A percentile compares a stretch with the other conserved stretches of the same genome.
These are phyloP conservation scores for Lipomyces spencermartinsiae DNA, from an alignment of 805 yeast genomes.

Conservation along the genomic window DNA sequence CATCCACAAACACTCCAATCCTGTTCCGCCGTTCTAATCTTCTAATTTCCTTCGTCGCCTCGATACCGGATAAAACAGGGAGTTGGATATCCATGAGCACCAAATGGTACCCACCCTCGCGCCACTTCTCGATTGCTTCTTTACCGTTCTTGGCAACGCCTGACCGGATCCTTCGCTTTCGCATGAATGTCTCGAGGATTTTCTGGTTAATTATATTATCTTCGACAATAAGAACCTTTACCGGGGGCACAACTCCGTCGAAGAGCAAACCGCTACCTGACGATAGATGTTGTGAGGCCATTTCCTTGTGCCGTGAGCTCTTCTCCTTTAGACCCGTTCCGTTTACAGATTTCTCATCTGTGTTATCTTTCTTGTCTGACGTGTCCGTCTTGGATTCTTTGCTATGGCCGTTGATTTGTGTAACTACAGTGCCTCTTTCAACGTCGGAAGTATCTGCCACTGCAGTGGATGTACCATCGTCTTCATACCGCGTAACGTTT, in stretches of 20 bases:
- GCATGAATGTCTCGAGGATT: constrained; percentile 84
- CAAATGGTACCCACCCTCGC: constrained; percentile 90
- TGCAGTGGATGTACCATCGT: background rate
- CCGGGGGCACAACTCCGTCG: constrained; percentile 78
- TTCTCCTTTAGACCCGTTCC: constrained; percentile 12
- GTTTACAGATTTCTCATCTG: background rate
- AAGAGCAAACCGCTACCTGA: constrained; percentile 26
- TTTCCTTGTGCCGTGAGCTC: background rate
- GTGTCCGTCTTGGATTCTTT: background rate
- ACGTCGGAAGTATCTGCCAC: background rate
- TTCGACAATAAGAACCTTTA: constrained; percentile 91
- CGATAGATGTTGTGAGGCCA: background rate
- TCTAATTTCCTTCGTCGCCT: constrained; percentile 91
- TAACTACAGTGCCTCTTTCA: background rate
- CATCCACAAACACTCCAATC: constrained; percentile 66
- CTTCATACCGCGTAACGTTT: constrained; percentile 9
- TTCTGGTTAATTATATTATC: constrained; percentile 94
- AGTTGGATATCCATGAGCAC: constrained; percentile 97
- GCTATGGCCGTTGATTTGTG: background rate
- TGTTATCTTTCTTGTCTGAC: background rate
- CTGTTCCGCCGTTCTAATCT: constrained; percentile 78
- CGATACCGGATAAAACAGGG: constrained; percentile 95
- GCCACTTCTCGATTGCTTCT: constrained; percentile 95
- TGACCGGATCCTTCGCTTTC: constrained; percentile 82
- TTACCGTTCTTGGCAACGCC: constrained; percentile 90